Evolutionary conservation across 139 green algal genomes (phyloP), one percentile per base, ranked within the genome.

Genomic region (Picochlorum sp.): DNA sequence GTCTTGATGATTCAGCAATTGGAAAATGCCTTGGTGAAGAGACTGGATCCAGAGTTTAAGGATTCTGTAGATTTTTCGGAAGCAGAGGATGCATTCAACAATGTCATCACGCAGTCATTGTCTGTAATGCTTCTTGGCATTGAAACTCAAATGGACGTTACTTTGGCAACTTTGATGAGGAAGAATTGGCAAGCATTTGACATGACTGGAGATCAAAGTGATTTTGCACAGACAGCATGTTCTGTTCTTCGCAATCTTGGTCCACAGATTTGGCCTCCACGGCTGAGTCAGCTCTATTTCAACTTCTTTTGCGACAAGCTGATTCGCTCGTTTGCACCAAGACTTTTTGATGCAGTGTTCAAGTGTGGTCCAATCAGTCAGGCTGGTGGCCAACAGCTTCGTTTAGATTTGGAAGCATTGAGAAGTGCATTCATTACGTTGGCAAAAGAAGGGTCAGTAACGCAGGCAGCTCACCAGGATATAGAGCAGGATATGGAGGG

Each of bases 241-340:
- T 74, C 81, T 11, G 62, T 75, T 1, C 45, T 96, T 57, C 83
- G 87, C 9, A 18, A 66, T 0, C 68, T 69, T 16, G n/a, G 47
- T 21, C 18, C 47, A 21, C 47, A 26, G 16, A 54, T 54, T 26
- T 80, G 97, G 55, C 80, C 86, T n/a, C 10, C 56, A 2, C 15
- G 15, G 16, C 2, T 66, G 24, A 28, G 20, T 7, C 28, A 56
- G 7, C 72, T 81, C 54, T 78, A 97, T 81, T 91, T 95, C 66
- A 76, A 72, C 49, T 98, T 93, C 81, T 88, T 98, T 63, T 93
- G 87, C 55, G 90, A 97, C 79, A 96, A 97, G 86, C 77, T 95
- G 76, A 85, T 82, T 16, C 80, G 83, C 37, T 85, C 84, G 34
- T 95, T 98, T 63, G 77, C 89, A 21, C 86, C 87, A 11, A 79